These are phyloP conservation scores for Wallacemonas rigidus DNA, from an alignment of 208 protist genomes.

Conservation along the genomic window DNA sequence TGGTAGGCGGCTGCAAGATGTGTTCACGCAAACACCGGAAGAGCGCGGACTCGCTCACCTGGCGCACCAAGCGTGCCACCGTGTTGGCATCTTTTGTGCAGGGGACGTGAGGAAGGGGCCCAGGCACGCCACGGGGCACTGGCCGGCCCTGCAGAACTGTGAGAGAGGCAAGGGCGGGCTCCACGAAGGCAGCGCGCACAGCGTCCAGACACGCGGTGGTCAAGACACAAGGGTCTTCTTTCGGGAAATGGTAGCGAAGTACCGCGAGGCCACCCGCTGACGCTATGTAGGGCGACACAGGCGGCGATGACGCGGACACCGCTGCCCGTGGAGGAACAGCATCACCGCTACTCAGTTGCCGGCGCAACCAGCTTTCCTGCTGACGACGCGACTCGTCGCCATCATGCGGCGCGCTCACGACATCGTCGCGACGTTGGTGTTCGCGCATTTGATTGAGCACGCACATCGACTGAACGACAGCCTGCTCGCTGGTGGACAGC, in stretches of 20 bases:
- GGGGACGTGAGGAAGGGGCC: not conserved
- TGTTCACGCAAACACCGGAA: conserved; percentile 27
- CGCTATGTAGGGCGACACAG: not conserved
- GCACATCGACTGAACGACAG: conserved; percentile 35
- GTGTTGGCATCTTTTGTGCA: not conserved
- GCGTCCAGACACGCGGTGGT: conserved; percentile 30
- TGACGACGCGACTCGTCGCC: conserved; percentile 4
- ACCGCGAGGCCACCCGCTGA: not conserved
- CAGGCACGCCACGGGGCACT: conserved; percentile 20
- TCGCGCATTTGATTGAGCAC: conserved; percentile 30
- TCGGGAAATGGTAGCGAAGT: conserved; percentile 19
- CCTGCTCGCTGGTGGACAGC: conserved; percentile 25
- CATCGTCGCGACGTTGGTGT: not conserved
- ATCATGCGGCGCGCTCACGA: not conserved
- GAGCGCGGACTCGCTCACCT: conserved; percentile 18
- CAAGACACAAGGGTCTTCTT: conserved; percentile 11
- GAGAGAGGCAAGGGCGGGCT: conserved; percentile 24
- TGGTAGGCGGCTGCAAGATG: conserved; percentile 27
- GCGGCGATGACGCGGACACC: not conserved
- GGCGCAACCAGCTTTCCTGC: not conserved
- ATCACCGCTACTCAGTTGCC: not conserved
- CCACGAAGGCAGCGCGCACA: conserved; percentile 33
- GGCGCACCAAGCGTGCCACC: not conserved
- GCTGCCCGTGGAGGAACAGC: not conserved
- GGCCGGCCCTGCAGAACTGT: conserved; percentile 22